Conservation (phyloP, 2,329 filamentous ascomycete species). For the Colletotrichum endophyticum region DNA sequence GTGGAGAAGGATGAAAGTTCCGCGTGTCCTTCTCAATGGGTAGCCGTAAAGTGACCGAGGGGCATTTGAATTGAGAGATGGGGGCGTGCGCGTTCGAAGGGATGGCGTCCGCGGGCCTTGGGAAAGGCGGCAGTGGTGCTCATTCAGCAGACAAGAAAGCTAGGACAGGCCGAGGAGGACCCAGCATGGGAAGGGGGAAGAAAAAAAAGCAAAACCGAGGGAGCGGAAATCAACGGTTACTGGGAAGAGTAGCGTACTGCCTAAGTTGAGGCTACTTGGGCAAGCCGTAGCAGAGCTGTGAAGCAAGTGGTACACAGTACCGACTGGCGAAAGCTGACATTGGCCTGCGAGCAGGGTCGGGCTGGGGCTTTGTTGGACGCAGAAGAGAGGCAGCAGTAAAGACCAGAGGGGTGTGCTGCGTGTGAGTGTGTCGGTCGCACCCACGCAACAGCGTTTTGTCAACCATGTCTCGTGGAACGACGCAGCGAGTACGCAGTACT, state of each 20-base stretch:
- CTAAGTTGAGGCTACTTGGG: neutral
- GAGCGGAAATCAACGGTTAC: conserved; percentile 6
- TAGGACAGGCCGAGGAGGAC: neutral
- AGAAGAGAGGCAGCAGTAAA: neutral
- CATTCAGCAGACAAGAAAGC: neutral
- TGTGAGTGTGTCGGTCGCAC: neutral
- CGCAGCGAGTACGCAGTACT: neutral
- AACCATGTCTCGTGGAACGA: neutral
- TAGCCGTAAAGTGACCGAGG: neutral
- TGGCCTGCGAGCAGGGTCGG: neutral
- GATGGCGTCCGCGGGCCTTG: neutral
- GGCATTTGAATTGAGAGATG: neutral
- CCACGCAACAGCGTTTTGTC: conserved; percentile 7
- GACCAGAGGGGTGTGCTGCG: neutral
- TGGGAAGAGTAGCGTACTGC: neutral
- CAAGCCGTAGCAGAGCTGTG: neutral
- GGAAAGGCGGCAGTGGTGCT: neutral
- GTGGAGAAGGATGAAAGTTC: neutral
- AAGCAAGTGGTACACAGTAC: neutral
- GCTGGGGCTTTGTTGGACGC: neutral
- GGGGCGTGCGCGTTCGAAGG: neutral
- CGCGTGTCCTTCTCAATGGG: neutral
- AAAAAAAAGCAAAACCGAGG: conserved; percentile 5
- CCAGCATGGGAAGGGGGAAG: neutral
- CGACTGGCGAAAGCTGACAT: neutral